Evolutionary conservation across 2,329 filamentous ascomycete species (phyloP).

Genomic region (Aureobasidium sp.): DNA sequence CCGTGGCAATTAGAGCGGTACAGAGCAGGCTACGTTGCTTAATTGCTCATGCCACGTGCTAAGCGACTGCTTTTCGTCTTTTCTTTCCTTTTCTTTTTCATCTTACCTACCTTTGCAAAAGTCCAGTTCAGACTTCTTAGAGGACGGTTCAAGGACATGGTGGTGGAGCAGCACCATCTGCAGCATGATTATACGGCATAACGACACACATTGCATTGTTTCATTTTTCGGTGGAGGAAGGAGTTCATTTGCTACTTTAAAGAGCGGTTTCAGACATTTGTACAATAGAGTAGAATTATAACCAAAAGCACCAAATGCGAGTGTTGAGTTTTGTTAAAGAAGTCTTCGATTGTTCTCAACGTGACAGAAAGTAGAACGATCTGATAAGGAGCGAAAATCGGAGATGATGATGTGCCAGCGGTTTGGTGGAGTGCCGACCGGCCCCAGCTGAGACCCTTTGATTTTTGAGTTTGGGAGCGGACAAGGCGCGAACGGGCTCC

Average conservation of each 20-base stretch:
- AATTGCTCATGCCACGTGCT: neutral
- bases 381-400: neutral
- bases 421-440: neutral
- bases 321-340: neutral
- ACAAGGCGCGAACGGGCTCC: neutral
- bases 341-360: neutral
- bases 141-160: neutral
- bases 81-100: neutral
- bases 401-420: neutral
- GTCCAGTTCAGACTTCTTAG: neutral
- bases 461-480: neutral
- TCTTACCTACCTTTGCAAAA: too few species aligned
- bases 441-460: neutral
- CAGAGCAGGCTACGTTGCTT: neutral
- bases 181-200: slow-evolving; percentile 3
- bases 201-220: neutral
- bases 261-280: neutral
- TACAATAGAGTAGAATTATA: slow-evolving; percentile 1
- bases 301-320: neutral
- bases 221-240: neutral
- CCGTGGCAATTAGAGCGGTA: slow-evolving; percentile 46
- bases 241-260: neutral
- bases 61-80: neutral
- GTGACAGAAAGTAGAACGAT: neutral
- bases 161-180: neutral